Base-by-base conservation (phyloP, 1,284 basidiomycete species). In the Boletus sp. region DNA sequence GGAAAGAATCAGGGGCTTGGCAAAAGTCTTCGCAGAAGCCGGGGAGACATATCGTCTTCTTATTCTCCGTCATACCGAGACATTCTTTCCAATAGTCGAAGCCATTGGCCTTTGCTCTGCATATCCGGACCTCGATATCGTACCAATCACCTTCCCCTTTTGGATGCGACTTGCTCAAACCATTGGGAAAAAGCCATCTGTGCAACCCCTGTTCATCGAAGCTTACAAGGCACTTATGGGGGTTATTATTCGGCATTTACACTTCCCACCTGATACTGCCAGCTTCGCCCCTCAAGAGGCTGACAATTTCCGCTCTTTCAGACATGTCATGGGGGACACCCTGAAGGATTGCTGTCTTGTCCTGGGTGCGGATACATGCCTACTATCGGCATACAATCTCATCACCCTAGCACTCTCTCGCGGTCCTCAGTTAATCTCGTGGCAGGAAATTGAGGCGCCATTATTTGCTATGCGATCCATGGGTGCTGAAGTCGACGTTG, bases 271-370 rank as follows among this genome's bases (percentile, higher is more conserved):
- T 8, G 90, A 93, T 46, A 61, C 77, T 13, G 67, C 73, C 19
- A 69, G 78, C 23, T 70, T 94, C 57, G 78, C 80, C 4, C 83
- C 86, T 3, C 90, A 95, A 68, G 95, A 97, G 65, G 80, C 86
- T 9, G 96, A 99, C 55, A 88, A 90, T 62, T 99, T 99, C 76
- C 81, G 96, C 20, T 80, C 83, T 6, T 99, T 99, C 76, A 78
- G 96, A 47, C 96, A 99, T 72, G 84, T 94, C 54, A 99, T 99
- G 89, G 96, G 96, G 44, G 95, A 99, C 67, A 99, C 96, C 5
- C 79, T 99, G 57, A 99, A 99, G 71, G 96, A 99, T 67, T 99
- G 96, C 66, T 99, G 96, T 69, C 82, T 88, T 55, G 94, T 99
- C 30, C 80, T 99, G 30, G 91, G 94, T 25, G 81, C 94, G 2